Base-by-base conservation (phyloP, 2,329 filamentous ascomycete genomes). In the Phialemonium atrogriseum region DNA sequence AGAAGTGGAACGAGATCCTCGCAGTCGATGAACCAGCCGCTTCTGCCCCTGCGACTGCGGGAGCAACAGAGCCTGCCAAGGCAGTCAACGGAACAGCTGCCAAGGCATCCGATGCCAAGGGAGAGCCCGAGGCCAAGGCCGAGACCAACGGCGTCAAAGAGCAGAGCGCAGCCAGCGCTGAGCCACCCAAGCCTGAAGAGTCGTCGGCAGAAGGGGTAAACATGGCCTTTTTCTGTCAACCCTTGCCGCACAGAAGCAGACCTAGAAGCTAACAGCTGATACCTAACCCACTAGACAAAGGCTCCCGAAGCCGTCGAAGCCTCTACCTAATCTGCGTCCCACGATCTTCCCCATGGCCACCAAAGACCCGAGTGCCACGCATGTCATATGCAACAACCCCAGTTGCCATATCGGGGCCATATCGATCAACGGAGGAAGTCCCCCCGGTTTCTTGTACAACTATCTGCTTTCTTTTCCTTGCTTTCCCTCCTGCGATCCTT, bases 1-100 rank as follows among this genome's bases (percentile, higher is more conserved):
- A 80, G 43, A 83, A 81, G 57, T 98, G 91, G 91, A 93, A 83
- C 56, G 81, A 83, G 55, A 70, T 86, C 21, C 68, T 96, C n/a
- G 73, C 74, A 20, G 64, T 61, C 11, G 80, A 81, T 27, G 58
- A 61, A 18, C 40, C 65, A 8, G 44, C 51, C 9, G 50, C 52
- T 5, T n/a, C n/a, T n/a, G n/a, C n/a, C n/a, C n/a, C n/a, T n/a
- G n/a, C n/a, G n/a, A n/a, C n/a, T n/a, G n/a, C n/a, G n/a, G n/a
- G n/a, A n/a, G n/a, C n/a, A n/a, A 52, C 57, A 7, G 48, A 47
- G 10, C 41, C 41, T 10, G 51, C 63, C 7, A 69, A 70, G 38
- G 65, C 64, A 13, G 60, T 70, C 3, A 72, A 73, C 21, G 64
- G 69, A 36, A 55, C 59, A 11, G 42, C 58, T 9, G 40, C 51